Evolutionary conservation across 1,284 basidiomycete species (phyloP).

Genomic region (Trichosporon faecale): DNA sequence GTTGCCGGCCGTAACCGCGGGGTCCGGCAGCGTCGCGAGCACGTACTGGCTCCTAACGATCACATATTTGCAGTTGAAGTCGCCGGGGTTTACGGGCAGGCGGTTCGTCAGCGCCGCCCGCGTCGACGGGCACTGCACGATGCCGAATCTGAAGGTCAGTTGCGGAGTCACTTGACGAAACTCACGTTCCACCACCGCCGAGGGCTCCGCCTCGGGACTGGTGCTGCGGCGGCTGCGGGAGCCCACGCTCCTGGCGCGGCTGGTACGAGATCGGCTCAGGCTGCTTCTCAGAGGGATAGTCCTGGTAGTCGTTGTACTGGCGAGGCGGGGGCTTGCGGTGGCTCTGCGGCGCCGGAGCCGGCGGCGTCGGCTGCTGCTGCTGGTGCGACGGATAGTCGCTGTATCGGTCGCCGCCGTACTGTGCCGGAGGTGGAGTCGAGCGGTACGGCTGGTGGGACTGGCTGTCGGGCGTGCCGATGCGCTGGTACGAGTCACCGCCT

Average conservation of each 20-base stretch:
- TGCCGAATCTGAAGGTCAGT: constrained; percentile 40
- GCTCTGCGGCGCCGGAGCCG: constrained; percentile 10
- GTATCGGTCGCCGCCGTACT: constrained; percentile 15
- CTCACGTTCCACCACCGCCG: constrained; percentile 38
- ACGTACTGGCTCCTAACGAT: constrained; percentile 67
- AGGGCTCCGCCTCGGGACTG: constrained; percentile 2
- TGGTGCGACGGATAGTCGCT: constrained; percentile 12
- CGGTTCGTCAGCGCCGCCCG: constrained; percentile 75
- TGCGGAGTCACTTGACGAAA: background rate
- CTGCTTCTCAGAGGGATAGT: constrained; percentile 24
- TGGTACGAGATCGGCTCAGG: constrained; percentile 17
- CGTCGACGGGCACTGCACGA: constrained; percentile 53
- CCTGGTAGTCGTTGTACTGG: constrained; percentile 10
- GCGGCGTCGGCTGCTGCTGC: constrained; percentile 5
- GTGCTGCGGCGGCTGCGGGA: constrained; percentile 13
- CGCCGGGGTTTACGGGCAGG: constrained; percentile 69
- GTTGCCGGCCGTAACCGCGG: constrained; percentile 63
- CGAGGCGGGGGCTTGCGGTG: constrained; percentile 7
- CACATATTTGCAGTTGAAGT: constrained; percentile 74
- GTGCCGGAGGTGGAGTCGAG: constrained; percentile 18
- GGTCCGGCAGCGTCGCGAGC: constrained; percentile 70
- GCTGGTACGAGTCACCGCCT: constrained; percentile 36
- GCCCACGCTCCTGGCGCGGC: constrained; percentile 8
- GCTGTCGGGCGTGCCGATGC: constrained; percentile 30
- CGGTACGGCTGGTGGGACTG: constrained; percentile 8